Evolutionary conservation across 1,284 basidiomycete genomes (phyloP).

Genomic region (Coniophora puteana): DNA sequence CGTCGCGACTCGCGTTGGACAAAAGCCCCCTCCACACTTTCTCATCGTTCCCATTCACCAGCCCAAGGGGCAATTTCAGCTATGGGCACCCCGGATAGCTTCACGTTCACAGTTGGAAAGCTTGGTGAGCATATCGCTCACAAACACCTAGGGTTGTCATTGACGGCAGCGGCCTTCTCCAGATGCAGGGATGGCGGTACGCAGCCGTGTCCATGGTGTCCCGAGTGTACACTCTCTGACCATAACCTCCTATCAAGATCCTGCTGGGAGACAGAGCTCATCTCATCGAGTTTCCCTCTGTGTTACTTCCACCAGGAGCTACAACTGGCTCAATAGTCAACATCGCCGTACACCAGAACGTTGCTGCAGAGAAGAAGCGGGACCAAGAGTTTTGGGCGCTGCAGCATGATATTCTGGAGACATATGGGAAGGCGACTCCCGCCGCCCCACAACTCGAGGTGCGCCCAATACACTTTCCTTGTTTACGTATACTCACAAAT

Average conservation of each 20-base stretch:
- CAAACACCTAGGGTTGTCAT: background rate
- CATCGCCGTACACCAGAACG: constrained; percentile 87
- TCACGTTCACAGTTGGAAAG: constrained; percentile 72
- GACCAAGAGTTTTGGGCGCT: constrained; percentile 79
- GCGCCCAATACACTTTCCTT: background rate
- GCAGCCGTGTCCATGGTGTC: constrained; percentile 8
- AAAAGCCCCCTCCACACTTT: background rate
- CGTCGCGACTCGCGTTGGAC: background rate
- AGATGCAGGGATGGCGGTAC: constrained; percentile 83
- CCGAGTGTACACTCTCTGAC: constrained; percentile 6
- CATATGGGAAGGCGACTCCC: constrained; percentile 70
- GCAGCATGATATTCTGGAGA: constrained; percentile 74
- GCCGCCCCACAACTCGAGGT: constrained; percentile 72
- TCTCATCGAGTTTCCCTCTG: constrained; percentile 92
- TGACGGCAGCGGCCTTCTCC: constrained; percentile 10
- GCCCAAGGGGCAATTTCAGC: constrained; percentile 15
- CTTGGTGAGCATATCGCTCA: constrained; percentile 41
- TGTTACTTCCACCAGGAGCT: constrained; percentile 86
- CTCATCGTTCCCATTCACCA: background rate
- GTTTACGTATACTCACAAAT: constrained; percentile 4
- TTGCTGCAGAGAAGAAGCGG: constrained; percentile 75
- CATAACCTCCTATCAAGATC: constrained; percentile 52
- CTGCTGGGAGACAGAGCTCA: constrained; percentile 89
- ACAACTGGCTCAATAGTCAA: constrained; percentile 95
- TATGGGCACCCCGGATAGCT: constrained; percentile 43